phyloP scores from a whole-genome alignment of 306 rosid genomes.

The Macrotyloma uniflorum region DNA sequence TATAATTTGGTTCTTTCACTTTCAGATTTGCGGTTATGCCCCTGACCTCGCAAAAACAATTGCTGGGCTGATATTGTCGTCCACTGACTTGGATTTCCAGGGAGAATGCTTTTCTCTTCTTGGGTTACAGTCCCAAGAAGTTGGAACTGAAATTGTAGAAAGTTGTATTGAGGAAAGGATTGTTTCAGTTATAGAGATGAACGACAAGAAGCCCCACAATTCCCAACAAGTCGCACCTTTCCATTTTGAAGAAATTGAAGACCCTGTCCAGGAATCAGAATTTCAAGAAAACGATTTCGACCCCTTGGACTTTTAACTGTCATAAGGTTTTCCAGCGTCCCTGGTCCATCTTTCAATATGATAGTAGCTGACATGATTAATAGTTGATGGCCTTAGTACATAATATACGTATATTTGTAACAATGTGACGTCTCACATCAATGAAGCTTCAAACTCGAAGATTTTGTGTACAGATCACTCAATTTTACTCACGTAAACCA shows the following conservation, averaged over 20 bases:
- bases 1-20: slow-evolving; percentile 28
- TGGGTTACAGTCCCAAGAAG: slow-evolving; percentile 66
- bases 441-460: too few species aligned
- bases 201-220: slow-evolving; percentile 64
- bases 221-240: slow-evolving; percentile 59
- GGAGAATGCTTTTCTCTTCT: slow-evolving; percentile 83
- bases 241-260: slow-evolving; percentile 59
- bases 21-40: slow-evolving; percentile 74
- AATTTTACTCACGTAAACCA: neutral
- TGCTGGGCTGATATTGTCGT: slow-evolving; percentile 77
- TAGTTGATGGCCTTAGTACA: too few species aligned
- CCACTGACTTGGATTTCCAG: slow-evolving; percentile 68
- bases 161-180: slow-evolving; percentile 65
- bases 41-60: slow-evolving; percentile 88
- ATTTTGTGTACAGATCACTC: too few species aligned
- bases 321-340: slow-evolving; percentile 15
- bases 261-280: slow-evolving; percentile 42
- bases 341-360: neutral
- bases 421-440: neutral
- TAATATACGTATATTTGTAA: too few species aligned
- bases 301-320: slow-evolving; percentile 50
- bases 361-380: too few species aligned
- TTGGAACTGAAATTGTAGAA: slow-evolving; percentile 58
- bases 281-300: slow-evolving; percentile 48
- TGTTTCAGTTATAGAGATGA: slow-evolving; percentile 66